Percentiles rank a stretch among this genome's conserved stretches.
Conservation (phyloP, 441 rosid species). For the Gossypium aridum region DNA sequence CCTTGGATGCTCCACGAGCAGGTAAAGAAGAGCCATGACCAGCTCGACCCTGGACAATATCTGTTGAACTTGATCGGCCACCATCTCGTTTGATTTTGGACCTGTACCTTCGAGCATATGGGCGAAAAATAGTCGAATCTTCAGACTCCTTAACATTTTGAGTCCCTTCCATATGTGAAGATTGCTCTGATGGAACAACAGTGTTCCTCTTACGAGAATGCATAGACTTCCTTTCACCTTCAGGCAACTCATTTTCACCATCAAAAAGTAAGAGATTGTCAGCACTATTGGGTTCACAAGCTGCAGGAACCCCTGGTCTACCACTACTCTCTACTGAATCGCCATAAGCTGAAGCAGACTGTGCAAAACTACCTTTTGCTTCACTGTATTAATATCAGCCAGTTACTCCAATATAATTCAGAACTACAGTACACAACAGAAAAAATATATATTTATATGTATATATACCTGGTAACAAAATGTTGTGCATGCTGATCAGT, state of each 20-base stretch:
- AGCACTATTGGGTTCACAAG: conserved; percentile 83
- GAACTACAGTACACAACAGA: conserved; percentile 11
- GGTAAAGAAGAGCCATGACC: conserved; percentile 21
- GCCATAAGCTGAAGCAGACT: conserved; percentile 88
- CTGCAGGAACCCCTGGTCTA: conserved; percentile 61
- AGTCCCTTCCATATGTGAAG: conserved; percentile 55
- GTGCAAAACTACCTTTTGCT: conserved; percentile 92
- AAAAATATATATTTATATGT: conserved; percentile 14
- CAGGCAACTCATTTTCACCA: conserved; percentile 69
- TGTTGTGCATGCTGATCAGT: conserved; percentile 78
- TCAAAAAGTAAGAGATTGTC: conserved; percentile 80
- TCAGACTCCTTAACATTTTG: conserved; percentile 80
- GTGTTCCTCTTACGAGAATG: conserved; percentile 49
- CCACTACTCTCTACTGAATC: conserved; percentile 99
- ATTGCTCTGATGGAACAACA: conserved; percentile 57
- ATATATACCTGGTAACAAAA: conserved; percentile 71
- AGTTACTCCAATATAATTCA: conserved; percentile 17
- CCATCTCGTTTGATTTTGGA: conserved; percentile 81
- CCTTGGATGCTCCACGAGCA: conserved; percentile 48
- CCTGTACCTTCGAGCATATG: conserved; percentile 97
- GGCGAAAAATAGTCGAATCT: conserved; percentile 94
- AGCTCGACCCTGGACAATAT: conserved; percentile 62
- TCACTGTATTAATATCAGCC: conserved; percentile 52
- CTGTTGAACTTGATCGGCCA: conserved; percentile 71
- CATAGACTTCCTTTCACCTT: conserved; percentile 42